Evolutionary conservation across 2,329 filamentous ascomycete genomes (phyloP), one percentile per base, ranked within the genome.

Genomic region (Talaromyces sp.): DNA sequence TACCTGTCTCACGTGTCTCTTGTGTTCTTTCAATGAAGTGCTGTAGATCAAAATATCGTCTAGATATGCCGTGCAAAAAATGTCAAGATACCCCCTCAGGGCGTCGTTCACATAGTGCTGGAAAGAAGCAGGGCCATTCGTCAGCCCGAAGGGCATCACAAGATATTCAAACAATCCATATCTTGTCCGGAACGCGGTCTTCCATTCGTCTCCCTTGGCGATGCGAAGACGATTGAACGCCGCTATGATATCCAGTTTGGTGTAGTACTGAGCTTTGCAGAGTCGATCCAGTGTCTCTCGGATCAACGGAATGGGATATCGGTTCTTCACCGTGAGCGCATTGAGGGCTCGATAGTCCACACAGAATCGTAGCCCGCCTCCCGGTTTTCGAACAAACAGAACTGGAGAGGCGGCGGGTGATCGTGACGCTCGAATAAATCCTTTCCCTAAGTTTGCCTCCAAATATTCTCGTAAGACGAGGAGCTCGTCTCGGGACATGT

Each of bases 131-230:
- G 32, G 51, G 6, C 14, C 45, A 11, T 43, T 47, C 1, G 27
- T 27, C 9, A 47, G 19, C n/a, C 44, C 36, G n/a, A 52, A 52
- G n/a, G 49, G 43, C 37, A 52, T 52, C 6, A 47, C 37, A 4
- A 43, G 10, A 7, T 24, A 47, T 42, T 52, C 36, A n/a, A 29
- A 52, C 11, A 20, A 8, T 24, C 49, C 37, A 10, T n/a, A 42
- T 8, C 17, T 41, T 2, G 43, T 47, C 9, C 24, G 9, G 10
- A 52, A 52, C 4, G 37, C 35, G 4, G 43, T 52, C n/a, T 40
- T 29, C 13, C n/a, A 40, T 24, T 16, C 36, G 13, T 39, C 7
- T 29, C 41, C 49, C 17, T 41, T 16, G 3, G 11, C 20, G 10
- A 46, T 47, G 4, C 42, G 9, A 3, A 50, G 29, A 4, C 30